Conservation (phyloP, 192 early-diverging fungal species). For the Rhizophagus prolifer region DNA sequence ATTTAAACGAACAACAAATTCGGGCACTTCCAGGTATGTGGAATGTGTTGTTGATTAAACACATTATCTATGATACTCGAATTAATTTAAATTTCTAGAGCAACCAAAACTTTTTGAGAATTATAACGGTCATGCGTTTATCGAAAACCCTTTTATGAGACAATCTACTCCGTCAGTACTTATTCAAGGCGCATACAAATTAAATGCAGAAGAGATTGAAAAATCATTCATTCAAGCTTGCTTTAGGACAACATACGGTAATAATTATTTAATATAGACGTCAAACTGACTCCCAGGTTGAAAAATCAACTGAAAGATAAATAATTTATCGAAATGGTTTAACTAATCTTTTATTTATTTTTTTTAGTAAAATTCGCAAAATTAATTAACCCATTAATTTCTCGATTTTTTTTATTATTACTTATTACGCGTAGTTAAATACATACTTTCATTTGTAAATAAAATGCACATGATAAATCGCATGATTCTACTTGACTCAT, state of each 20-base stretch:
- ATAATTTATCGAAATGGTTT: too few relatives aligned
- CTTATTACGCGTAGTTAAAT: too few relatives aligned
- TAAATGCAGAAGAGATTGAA: not conserved
- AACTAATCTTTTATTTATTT: too few relatives aligned
- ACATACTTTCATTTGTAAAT: too few relatives aligned
- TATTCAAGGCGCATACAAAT: conserved; percentile 1
- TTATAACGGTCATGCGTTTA: conserved; percentile 7
- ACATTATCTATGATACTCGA: not conserved
- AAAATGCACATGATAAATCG: too few relatives aligned
- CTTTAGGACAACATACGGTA: not conserved
- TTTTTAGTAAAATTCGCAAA: too few relatives aligned
- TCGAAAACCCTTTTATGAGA: conserved; percentile 3
- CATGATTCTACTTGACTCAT: not conserved
- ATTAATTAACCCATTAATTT: too few relatives aligned
- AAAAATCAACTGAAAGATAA: too few relatives aligned
- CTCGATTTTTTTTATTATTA: too few relatives aligned
- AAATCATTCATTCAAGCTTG: not conserved
- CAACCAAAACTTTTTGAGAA: not conserved
- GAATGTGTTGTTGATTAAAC: not conserved
- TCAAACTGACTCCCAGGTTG: too few relatives aligned
- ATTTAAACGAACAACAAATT: conserved; percentile 2
- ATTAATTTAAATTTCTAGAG: not conserved
- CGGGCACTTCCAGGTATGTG: conserved; percentile 1
- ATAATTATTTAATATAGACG: too few relatives aligned
- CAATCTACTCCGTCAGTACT: not conserved